Conservation (phyloP, 768 basidiomycete genomes). For the Mycena galopus region DNA sequence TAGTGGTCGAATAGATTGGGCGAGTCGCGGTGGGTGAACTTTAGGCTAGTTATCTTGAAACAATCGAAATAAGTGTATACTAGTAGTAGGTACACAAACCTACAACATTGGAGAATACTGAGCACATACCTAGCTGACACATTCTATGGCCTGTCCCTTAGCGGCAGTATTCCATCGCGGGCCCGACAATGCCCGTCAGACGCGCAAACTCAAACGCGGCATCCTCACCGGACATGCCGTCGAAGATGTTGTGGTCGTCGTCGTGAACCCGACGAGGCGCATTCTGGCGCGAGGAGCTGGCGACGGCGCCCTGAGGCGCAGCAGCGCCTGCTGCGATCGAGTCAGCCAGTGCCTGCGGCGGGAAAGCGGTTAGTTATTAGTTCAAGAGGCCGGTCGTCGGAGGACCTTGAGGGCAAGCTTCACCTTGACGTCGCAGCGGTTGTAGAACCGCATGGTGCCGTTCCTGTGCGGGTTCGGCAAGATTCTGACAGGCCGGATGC, state of each 20-base stretch:
- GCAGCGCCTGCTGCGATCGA: not conserved
- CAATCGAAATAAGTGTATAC: no score
- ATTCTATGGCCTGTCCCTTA: not conserved
- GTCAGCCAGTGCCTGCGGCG: slow-evolving; percentile 1
- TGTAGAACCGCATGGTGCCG: slow-evolving; percentile 5
- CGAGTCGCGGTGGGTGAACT: no score
- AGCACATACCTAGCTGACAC: no score
- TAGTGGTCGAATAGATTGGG: no score
- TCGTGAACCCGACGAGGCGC: no score
- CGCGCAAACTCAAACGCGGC: slow-evolving; percentile 14
- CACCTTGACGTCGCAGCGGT: slow-evolving; percentile 23
- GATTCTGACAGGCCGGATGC: slow-evolving; percentile 9
- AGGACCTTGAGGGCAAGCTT: not conserved
- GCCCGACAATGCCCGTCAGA: slow-evolving; percentile 1
- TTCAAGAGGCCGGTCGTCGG: not conserved
- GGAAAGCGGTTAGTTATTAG: no score
- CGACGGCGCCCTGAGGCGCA: not conserved
- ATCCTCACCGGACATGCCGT: slow-evolving; percentile 17
- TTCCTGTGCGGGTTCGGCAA: not conserved
- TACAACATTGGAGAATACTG: no score
- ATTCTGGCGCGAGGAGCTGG: not conserved
- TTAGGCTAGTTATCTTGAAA: no score
- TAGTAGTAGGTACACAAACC: no score
- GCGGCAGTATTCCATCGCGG: slow-evolving; percentile 8
- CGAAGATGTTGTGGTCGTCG: slow-evolving; percentile 4